Evolutionary conservation across 1,284 basidiomycete genomes (phyloP).

Genomic region (Rhodotorula sp.): DNA sequence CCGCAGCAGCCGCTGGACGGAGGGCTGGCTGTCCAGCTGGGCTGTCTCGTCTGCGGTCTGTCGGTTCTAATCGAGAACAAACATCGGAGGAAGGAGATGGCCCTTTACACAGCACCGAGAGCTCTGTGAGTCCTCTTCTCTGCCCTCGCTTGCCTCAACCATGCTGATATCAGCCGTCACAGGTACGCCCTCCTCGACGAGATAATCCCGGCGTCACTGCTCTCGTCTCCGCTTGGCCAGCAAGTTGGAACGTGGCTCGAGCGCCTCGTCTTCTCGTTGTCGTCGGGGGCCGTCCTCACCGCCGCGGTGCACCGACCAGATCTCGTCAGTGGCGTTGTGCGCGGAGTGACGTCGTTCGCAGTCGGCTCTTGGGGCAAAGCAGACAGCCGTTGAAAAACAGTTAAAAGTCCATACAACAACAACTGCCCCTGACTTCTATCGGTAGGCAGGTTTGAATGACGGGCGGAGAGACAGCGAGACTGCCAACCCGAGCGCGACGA

Average conservation of each 20-base stretch:
- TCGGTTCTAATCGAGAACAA: slow-evolving; percentile 50
- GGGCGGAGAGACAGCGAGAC: slow-evolving; percentile 5
- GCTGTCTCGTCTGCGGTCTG: slow-evolving; percentile 40
- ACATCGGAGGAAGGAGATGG: slow-evolving; percentile 50
- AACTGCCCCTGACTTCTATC: neutral
- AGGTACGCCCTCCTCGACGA: slow-evolving; percentile 40
- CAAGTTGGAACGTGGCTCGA: slow-evolving; percentile 33
- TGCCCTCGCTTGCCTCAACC: neutral
- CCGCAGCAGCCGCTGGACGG: slow-evolving; percentile 43
- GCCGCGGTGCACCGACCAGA: slow-evolving; percentile 36
- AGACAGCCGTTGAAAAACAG: too few species aligned
- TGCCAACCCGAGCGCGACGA: slow-evolving; percentile 15
- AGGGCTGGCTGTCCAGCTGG: slow-evolving; percentile 43
- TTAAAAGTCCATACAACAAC: neutral
- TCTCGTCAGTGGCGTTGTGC: slow-evolving; percentile 35
- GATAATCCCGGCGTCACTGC: slow-evolving; percentile 29
- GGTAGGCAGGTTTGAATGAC: slow-evolving; percentile 22
- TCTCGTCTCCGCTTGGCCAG: slow-evolving; percentile 12
- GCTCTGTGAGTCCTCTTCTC: slow-evolving; percentile 40
- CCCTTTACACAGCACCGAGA: slow-evolving; percentile 50
- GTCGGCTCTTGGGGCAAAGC: slow-evolving; percentile 1
- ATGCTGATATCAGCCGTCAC: neutral
- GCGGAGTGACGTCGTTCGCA: slow-evolving; percentile 25
- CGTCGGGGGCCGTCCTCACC: slow-evolving; percentile 28
- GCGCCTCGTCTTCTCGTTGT: slow-evolving; percentile 33